Evolutionary conservation across 1,284 basidiomycete genomes (phyloP), one percentile per base, ranked within the genome.

Genomic region (Tilletia caries): DNA sequence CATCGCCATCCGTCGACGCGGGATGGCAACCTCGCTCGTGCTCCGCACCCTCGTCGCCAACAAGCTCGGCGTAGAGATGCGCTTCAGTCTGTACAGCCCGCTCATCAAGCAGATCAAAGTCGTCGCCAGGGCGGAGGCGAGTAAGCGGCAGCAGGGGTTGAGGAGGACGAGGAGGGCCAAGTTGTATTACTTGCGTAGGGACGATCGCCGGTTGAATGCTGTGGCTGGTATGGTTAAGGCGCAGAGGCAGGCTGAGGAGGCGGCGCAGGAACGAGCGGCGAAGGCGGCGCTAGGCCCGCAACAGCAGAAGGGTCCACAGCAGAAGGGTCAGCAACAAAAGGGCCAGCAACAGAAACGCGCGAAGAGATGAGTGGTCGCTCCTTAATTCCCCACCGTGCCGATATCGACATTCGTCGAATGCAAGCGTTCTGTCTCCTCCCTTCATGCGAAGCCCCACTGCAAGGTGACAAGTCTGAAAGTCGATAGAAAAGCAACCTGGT

Each of bases 61-160:
- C 66, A 83, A 83, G 74, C 66, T 81, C 52, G 81, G 81, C 48
- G 80, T 83, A n/a, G 81, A 83, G 72, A 75, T 80, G 74, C 70
- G 79, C 3, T 82, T 81, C 73, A 76, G 76, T 60, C 70, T 82
- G 23, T 83, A 82, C 73, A 75, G 72, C 29, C 81, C 81, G 13
- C 64, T 81, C 70, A 67, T 83, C 60, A 83, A 83, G 74, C 74
- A 82, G 27, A 77, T 82, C 62, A 68, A 72, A 58, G 77, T 82
- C 60, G 74, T 83, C 41, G 72, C 77, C 68, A 71, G 75, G 60
- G 81, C 81, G 0, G 70, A 75, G 50, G 79, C 75, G 64, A 73
- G 74, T 41, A 72, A 78, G 46, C 75, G 72, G 60, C 69, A 67
- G 18, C 73, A 73, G 25, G 75, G 71, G 34, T 67, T 83, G 58